Evolutionary conservation across 2,329 filamentous ascomycete genomes (phyloP).

Genomic region (Calonectria henricotiae): DNA sequence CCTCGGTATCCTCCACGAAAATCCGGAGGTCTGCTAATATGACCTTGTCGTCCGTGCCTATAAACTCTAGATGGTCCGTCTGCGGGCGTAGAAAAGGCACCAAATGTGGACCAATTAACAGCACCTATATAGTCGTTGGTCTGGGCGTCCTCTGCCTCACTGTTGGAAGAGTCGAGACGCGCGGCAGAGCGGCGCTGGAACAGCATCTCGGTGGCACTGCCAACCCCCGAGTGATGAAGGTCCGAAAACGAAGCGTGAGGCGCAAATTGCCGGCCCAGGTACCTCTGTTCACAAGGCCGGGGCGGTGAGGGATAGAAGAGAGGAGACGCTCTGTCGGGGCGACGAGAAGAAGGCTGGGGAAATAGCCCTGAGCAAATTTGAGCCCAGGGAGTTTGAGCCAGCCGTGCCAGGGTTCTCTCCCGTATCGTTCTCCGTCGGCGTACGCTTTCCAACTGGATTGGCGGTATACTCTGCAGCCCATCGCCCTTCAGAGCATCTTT

Average conservation of each 20-base stretch:
- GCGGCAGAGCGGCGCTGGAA: not conserved
- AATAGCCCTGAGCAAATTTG: not conserved
- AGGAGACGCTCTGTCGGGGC: not conserved
- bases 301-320: not conserved
- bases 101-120: not conserved
- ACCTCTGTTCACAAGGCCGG: not conserved
- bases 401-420: not conserved
- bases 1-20: conserved; percentile 3
- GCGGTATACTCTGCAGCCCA: conserved; percentile 1
- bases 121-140: not conserved
- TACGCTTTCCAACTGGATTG: not conserved
- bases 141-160: conserved; percentile 13
- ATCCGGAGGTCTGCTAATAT: not conserved
- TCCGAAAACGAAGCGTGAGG: not conserved
- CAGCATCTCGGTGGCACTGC: not conserved
- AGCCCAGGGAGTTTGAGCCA: conserved; percentile 9
- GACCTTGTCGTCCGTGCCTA: not conserved
- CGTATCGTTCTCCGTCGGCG: not conserved
- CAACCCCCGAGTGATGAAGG: not conserved
- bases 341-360: not conserved
- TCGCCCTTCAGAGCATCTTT: conserved; percentile 25
- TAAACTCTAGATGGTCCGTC: conserved; percentile 15
- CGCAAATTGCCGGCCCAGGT: not conserved
- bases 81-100: not conserved
- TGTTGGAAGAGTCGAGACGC: not conserved